Percentiles rank a stretch among this genome's conserved stretches.
Conservation (phyloP, 148 eudicot genomes). For the Chenopodium album region DNA sequence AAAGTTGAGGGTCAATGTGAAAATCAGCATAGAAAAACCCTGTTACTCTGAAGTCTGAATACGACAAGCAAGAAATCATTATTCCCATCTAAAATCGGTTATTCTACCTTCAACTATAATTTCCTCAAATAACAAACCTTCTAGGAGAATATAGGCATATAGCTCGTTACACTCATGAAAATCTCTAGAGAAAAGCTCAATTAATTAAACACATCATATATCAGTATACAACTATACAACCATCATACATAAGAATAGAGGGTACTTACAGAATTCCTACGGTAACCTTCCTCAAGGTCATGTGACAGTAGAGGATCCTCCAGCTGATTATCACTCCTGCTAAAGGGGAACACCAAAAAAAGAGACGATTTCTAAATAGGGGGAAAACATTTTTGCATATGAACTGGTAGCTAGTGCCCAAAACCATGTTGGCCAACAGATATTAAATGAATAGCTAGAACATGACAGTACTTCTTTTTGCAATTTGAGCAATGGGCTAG, state of each 20-base stretch:
- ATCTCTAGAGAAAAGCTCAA: neutral
- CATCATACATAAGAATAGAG: slow-evolving; percentile 11
- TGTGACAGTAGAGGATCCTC: slow-evolving; percentile 59
- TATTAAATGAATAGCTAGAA: neutral
- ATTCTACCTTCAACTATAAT: neutral
- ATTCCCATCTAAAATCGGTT: neutral
- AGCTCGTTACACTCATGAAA: neutral
- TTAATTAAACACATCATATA: neutral
- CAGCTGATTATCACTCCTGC: slow-evolving; percentile 38
- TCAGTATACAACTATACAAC: slow-evolving; percentile 2
- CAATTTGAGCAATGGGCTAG: neutral
- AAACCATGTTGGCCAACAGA: neutral
- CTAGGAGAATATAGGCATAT: neutral
- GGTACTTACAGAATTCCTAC: slow-evolving; percentile 40
- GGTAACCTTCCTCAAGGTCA: slow-evolving; percentile 50
- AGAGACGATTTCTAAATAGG: slow-evolving; percentile 3
- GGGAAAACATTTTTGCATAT: neutral
- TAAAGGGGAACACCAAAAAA: slow-evolving; percentile 5
- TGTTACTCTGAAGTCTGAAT: neutral
- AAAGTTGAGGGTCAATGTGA: neutral
- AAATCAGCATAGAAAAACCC: slow-evolving; percentile 1
- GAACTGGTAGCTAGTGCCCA: neutral
- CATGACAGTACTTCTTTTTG: neutral
- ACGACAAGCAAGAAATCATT: neutral
- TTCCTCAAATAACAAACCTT: neutral